phyloP scores from a whole-genome alignment of 140 eudicot genomes.

The Ambrosia hybrid region DNA sequence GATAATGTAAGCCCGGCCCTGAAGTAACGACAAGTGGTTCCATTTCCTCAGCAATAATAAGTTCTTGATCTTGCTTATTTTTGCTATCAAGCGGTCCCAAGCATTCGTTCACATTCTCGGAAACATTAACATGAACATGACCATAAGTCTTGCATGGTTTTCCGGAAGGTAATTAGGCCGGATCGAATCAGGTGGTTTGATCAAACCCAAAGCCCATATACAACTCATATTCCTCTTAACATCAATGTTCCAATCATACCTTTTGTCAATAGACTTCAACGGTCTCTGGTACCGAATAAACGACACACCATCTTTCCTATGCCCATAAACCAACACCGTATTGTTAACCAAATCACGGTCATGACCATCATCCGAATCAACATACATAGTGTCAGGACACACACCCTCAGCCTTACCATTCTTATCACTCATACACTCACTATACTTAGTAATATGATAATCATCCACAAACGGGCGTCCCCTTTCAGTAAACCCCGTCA shows the following conservation, averaged over 20 bases:
- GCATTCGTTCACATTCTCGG: conserved; percentile 70
- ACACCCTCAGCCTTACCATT: conserved; percentile 65
- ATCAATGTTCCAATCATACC: conserved; percentile 63
- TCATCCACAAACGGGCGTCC: conserved; percentile 81
- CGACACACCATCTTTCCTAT: conserved; percentile 90
- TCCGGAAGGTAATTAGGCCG: conserved; percentile 78
- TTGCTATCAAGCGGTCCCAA: conserved; percentile 86
- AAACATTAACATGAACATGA: conserved; percentile 61
- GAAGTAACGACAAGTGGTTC: conserved; percentile 68
- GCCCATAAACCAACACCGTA: conserved; percentile 71
- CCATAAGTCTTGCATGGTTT: conserved; percentile 77
- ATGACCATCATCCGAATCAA: conserved; percentile 33
- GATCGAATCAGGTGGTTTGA: conserved; percentile 74
- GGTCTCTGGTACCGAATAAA: conserved; percentile 72
- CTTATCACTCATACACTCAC: conserved; percentile 59
- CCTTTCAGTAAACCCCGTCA: conserved; percentile 70
- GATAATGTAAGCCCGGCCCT: conserved; percentile 78
- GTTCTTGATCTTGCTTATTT: conserved; percentile 85
- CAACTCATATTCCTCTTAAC: conserved; percentile 58
- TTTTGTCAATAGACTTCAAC: conserved; percentile 51
- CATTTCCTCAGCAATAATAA: conserved; percentile 64
- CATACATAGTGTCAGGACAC: conserved; percentile 69
- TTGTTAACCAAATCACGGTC: conserved; percentile 52
- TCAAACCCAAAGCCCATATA: conserved; percentile 87
- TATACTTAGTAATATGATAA: conserved; percentile 63